Percentiles rank a stretch among this genome's conserved stretches.
phyloP scores from a whole-genome alignment of 495 filamentous ascomycete genomes.

The Lophium mytilinum region DNA sequence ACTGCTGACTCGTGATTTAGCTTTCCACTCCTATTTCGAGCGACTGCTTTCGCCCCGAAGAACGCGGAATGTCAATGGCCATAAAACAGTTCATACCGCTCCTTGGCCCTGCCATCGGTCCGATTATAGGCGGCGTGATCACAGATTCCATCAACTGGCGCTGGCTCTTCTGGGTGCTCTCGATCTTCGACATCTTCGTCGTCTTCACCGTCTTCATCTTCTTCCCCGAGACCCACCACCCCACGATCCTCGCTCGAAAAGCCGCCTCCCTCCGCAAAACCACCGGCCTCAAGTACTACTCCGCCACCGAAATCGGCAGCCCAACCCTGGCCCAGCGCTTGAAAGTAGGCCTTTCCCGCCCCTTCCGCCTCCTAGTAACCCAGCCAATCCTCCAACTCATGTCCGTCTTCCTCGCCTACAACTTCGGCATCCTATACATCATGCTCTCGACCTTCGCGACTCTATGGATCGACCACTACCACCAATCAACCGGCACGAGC shows the following conservation, averaged over 20 bases:
- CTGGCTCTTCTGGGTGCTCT: slow-evolving; percentile 32
- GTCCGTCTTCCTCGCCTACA: slow-evolving; percentile 31
- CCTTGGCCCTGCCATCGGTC: slow-evolving; percentile 24
- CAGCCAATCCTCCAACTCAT: slow-evolving; percentile 35
- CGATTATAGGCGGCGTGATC: slow-evolving; percentile 33
- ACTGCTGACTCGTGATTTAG: background rate
- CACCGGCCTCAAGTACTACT: slow-evolving; percentile 14
- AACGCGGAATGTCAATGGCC: slow-evolving; percentile 15
- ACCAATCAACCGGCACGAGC: slow-evolving; percentile 27
- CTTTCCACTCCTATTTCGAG: slow-evolving; percentile 9
- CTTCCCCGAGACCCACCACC: slow-evolving; percentile 35
- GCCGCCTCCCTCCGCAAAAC: slow-evolving; percentile 7
- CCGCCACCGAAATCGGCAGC: background rate
- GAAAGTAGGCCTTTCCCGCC: slow-evolving; percentile 5
- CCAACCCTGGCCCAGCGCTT: background rate
- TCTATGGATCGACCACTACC: slow-evolving; percentile 33
- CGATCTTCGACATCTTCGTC: slow-evolving; percentile 62
- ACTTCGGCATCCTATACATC: slow-evolving; percentile 37
- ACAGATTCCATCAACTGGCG: slow-evolving; percentile 30
- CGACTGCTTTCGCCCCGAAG: slow-evolving; percentile 9
- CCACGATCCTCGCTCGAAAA: slow-evolving; percentile 13
- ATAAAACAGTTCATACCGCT: slow-evolving; percentile 5
- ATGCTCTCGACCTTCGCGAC: slow-evolving; percentile 35
- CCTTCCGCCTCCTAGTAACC: slow-evolving; percentile 28
- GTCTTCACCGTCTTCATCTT: slow-evolving; percentile 60